phyloP scores from a whole-genome alignment of 305 asterid genomes.

The Euphrasia arctica region DNA sequence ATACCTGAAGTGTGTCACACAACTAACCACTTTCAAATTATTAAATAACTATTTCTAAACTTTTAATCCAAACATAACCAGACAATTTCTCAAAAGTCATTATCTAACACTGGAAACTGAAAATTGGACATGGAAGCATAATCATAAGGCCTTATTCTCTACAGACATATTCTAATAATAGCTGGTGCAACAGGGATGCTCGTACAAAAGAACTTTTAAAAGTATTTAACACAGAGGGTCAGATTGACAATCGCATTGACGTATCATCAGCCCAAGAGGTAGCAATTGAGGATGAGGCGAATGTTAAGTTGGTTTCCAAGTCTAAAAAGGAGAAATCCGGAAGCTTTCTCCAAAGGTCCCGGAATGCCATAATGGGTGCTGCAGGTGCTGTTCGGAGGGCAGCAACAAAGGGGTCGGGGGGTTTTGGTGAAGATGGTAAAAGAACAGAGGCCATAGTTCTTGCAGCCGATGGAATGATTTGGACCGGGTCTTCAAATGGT shows the following conservation, averaged over 20 bases:
- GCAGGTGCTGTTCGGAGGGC: conserved; percentile 94
- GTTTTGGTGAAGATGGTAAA: conserved; percentile 61
- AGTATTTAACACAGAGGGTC: conserved; percentile 86
- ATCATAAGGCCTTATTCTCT: background rate
- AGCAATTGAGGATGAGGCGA: conserved; percentile 66
- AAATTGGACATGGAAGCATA: background rate
- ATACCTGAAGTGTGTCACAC: background rate
- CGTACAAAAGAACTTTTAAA: conserved; percentile 85
- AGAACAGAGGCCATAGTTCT: conserved; percentile 75
- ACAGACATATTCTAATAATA: conserved; percentile 21
- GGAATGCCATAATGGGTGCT: conserved; percentile 91
- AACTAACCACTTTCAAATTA: too few relatives aligned
- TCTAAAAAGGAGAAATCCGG: conserved; percentile 81
- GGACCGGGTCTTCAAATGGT: conserved; percentile 91
- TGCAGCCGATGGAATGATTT: conserved; percentile 75
- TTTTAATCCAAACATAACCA: background rate
- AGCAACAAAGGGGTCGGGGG: conserved; percentile 78
- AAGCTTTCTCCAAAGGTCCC: conserved; percentile 81
- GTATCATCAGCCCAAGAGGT: conserved; percentile 61
- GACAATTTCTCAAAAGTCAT: background rate
- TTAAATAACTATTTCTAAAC: too few relatives aligned
- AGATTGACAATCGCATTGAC: conserved; percentile 69
- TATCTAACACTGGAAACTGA: background rate
- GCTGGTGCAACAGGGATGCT: conserved; percentile 69
- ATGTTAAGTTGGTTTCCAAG: conserved; percentile 62